Base-by-base conservation (phyloP, 106 monocot species). In the Cymbidium sinense region DNA sequence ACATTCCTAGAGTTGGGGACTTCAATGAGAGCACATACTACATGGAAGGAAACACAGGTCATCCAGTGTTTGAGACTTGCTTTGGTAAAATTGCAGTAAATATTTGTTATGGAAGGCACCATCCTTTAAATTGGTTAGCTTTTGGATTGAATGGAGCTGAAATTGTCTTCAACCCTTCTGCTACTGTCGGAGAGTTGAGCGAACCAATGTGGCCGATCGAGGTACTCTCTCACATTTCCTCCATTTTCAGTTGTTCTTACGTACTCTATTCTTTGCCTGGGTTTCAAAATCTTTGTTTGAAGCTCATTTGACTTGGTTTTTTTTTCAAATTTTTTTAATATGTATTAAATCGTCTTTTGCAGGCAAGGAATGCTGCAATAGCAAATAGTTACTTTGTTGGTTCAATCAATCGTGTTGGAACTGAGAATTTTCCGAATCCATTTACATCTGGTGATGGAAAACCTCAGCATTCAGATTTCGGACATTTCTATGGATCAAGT, bases 201-300 rank as follows among this genome's bases (percentile, higher is more conserved):
- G 94, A 99, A 75, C 94, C 94, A 76, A 93, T 96, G 94, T 96
- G 96, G 94, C 91, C 93, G 17, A 93, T 96, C 80, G 93, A 96
- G 93, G 95, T 95, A 43, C 54, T n/a, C 35, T n/a, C 35, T 67
- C 15, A 21, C 55, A 29, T 21, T 4, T 29, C 71, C 21, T 71
- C 3, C 7, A 19, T 19, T 71, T 18, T 71, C 2, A 5, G 34
- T 21, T n/a, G 7, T 20, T 71, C 13, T 33, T 34, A 62, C 9
- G 34, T 7, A 28, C 27, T n/a, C 13, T 7, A 65, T 25, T 65
- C 7, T 21, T 34, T 72, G 71, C 36, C 37, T 72, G 20, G 0
- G 6, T 41, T 9, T 41, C 41, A 8, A 41, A 41, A 41, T 41
- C 41, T 41, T 41, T 41, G 41, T 41, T 41, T 41, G 41, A 41